Conservation (phyloP, 2,329 filamentous ascomycete genomes). For the Xylariales sp. region DNA sequence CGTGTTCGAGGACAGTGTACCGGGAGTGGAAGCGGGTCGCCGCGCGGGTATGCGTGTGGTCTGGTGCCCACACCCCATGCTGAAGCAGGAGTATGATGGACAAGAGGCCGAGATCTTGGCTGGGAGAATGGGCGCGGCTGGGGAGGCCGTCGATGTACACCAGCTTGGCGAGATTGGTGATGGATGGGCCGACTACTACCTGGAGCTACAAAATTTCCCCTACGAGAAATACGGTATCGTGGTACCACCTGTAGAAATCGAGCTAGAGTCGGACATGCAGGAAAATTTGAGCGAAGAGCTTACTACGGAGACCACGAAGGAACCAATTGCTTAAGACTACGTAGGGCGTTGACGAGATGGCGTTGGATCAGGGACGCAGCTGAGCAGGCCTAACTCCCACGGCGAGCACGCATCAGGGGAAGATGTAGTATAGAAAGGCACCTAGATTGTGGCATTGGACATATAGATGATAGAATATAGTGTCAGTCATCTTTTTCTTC, state of each 20-base stretch:
- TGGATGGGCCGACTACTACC: slow-evolving; percentile 55
- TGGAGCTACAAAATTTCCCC: slow-evolving; percentile 49
- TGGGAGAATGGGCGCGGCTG: slow-evolving; percentile 68
- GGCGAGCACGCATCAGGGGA: no score
- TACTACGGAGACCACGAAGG: slow-evolving; percentile 13
- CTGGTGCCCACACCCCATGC: slow-evolving; percentile 81
- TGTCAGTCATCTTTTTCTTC: no score
- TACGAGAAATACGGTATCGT: slow-evolving; percentile 56
- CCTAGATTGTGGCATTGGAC: no score
- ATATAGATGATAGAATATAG: no score
- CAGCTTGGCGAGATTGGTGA: slow-evolving; percentile 54
- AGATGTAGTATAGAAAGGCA: no score
- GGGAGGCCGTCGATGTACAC: slow-evolving; percentile 44
- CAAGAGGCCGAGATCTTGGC: slow-evolving; percentile 79
- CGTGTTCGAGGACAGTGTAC: slow-evolving; percentile 93
- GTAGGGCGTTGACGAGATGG: no score
- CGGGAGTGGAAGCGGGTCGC: slow-evolving; percentile 84
- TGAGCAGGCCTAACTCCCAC: no score
- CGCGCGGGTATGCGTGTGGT: slow-evolving; percentile 92
- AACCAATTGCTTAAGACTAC: no score
- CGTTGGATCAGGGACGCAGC: no score
- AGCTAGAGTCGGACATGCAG: slow-evolving; percentile 39
- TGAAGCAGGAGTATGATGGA: slow-evolving; percentile 71
- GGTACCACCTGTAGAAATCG: slow-evolving; percentile 39
- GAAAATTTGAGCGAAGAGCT: slow-evolving; percentile 25